Evolutionary conservation across 176 grass and related monocot species (phyloP), one percentile per base, ranked within the genome.

Genomic region (Otatea glauca): DNA sequence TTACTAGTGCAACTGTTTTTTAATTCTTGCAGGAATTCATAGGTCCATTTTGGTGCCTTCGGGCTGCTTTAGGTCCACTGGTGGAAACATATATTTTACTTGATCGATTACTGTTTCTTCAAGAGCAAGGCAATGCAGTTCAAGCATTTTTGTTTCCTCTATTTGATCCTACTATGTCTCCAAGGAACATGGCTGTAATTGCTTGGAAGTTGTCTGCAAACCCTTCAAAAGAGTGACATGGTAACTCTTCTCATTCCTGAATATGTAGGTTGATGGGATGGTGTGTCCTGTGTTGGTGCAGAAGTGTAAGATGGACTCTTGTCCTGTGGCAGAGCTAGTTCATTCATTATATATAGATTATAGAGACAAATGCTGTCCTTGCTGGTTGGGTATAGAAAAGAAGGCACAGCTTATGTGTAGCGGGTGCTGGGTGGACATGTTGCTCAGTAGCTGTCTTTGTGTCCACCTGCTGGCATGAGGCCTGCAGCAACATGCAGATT

Each of bases 31-130:
- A 99, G 93, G 91, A 91, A 89, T 80, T 89, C 66, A 86, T 99
- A 79, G 97, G 97, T 49, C 89, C 88, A 14, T 99, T 99, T 89
- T 99, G 97, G 97, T 96, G 91, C 85, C 89, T 99, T 86, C 77
- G 92, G 14, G 93, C 88, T 81, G 83, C 93, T 94, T 80, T 99
- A 78, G 97, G 97, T 72, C 93, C 93, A 74, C 64, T 99, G 77
- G 89, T 96, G 51, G 97, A 99, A 90, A 94, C 88, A 77, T 99
- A 92, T 86, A 96, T 94, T 79, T 88, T 99, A 71, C 89, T 96
- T 87, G 93, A 99, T 85, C 91, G 93, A 64, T 74, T 99, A 80
- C 77, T 99, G 27, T 99, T 92, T 85, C 81, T 96, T 75, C 93
- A 94, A 86, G 97, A 96, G 72, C 89, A 89, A 88, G 87, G 81